Base-by-base conservation (phyloP, 1,284 basidiomycete species). In the Cutaneotrichosporon sp. region DNA sequence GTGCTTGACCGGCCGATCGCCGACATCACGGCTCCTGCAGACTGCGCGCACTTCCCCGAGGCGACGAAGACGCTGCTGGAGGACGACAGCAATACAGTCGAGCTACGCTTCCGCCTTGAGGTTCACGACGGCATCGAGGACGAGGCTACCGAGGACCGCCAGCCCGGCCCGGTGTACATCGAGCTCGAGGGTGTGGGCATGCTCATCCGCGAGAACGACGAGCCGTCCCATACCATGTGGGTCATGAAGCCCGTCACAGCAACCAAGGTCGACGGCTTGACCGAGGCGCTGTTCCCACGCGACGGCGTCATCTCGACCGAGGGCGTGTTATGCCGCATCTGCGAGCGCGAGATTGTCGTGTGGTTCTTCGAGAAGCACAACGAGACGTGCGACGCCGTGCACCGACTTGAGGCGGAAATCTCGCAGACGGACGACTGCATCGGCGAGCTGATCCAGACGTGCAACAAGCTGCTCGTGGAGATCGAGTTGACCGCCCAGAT, bases 321-420 rank as follows among this genome's bases (percentile, higher is more conserved):
- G 68, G 88, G 87, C n/a, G 89, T 99, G 43, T 84, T 99, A 20
- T 99, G 97, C 81, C 91, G 97, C 52, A 99, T 99, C 68, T 99
- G 97, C 83, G 97, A 99, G 80, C 88, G 91, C 72, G 89, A 91
- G 71, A 90, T 99, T 58, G 95, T 97, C 2, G 90, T 95, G 62
- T 99, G 97, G 95, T 99, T 95, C 82, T 99, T 99, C 76, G 97
- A 98, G 81, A 98, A 98, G 82, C 97, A 99, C 83, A 98, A 95
- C 83, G 97, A 99, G 81, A 99, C 95, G 11, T 99, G 97, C 77
- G 92, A 89, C 71, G 97, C 98, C 80, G 89, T 93, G 1, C 97
- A 99, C 79, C 88, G 93, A 49, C 84, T 99, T 66, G 97, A 99
- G 80, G 93, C 95, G 45, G 94, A 97, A 80, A 94, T 99, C 65